Evolutionary conservation across 108 stramenopile species (phyloP).

Genomic region (Nitzschia putrida): DNA sequence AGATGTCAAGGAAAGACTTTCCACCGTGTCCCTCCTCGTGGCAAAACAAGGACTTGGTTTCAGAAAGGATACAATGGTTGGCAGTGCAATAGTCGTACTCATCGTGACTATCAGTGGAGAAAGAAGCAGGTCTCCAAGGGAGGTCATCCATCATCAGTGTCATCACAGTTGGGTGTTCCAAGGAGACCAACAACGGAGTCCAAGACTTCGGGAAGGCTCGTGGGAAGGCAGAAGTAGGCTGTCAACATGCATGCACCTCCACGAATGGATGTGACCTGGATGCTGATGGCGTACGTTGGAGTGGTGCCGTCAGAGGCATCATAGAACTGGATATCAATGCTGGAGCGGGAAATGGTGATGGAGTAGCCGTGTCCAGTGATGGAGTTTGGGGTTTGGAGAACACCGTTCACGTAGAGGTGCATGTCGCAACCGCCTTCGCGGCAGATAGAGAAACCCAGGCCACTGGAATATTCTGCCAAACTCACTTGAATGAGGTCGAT

Average conservation of each 20-base stretch:
- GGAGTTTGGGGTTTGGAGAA: background rate
- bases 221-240: background rate
- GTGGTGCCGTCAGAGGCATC: background rate
- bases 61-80: constrained; percentile 6
- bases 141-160: background rate
- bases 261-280: no score
- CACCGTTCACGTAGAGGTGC: background rate
- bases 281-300: background rate
- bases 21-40: background rate
- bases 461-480: background rate
- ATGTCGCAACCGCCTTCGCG: background rate
- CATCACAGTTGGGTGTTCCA: background rate
- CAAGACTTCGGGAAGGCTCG: background rate
- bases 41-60: background rate
- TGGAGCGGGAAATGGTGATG: background rate
- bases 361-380: background rate
- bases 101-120: background rate
- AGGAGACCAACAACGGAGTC: constrained; percentile 1
- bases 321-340: background rate
- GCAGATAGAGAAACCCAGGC: background rate
- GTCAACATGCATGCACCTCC: no score
- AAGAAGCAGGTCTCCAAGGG: background rate
- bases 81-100: constrained; percentile 3
- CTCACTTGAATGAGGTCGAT: background rate
- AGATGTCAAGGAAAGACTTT: background rate